Base-by-base conservation (phyloP, 345 rosid genomes). In the Hypericum androsaemum region DNA sequence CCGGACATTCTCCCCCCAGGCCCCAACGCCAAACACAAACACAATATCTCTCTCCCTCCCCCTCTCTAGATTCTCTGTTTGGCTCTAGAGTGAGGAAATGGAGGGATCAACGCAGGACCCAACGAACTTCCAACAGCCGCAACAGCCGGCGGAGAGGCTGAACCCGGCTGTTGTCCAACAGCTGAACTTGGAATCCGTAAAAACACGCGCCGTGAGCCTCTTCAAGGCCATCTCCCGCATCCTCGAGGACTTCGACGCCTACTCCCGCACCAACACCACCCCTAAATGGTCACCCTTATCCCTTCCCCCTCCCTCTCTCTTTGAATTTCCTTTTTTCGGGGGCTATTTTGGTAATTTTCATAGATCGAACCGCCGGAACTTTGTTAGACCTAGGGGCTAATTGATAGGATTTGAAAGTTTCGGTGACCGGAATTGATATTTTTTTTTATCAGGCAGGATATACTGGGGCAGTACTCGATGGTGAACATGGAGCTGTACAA, bases 401-500 rank as follows among this genome's bases (percentile, higher is more conserved):
- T 22, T 22, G 32, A 22, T 1, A 22, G 32, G 32, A 4, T 1
- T 22, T 22, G 32, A 22, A n/a, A 14, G 50, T 8, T 46, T 6
- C 28, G 8, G 10, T 8, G 15, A 6, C 9, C 14, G 28, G 15
- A 6, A 4, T 46, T 46, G 50, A 9, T 46, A 13, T 45, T 6
- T 45, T 46, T 14, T 14, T 60, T 22, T 56, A 12, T 14, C 74
- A 85, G 98, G 98, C 88, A 88, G 70, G 94, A 88, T 70, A 77
- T 88, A 54, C 51, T 88, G 72, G 95, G 94, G 54, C 89, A 85
- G 40, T 86, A 83, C 68, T 85, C 94, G 0, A 92, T 83, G 99
- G 78, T 92, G 16, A 88, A 88, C 75, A 83, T 92, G 6, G 99
- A 88, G 81, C 94, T 88, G 48, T 88, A 77, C 68, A 94, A 79